Percentiles rank a stretch among this genome's conserved stretches.
phyloP scores from a whole-genome alignment of 2,329 filamentous ascomycete genomes.

The Fusarium sp. region DNA sequence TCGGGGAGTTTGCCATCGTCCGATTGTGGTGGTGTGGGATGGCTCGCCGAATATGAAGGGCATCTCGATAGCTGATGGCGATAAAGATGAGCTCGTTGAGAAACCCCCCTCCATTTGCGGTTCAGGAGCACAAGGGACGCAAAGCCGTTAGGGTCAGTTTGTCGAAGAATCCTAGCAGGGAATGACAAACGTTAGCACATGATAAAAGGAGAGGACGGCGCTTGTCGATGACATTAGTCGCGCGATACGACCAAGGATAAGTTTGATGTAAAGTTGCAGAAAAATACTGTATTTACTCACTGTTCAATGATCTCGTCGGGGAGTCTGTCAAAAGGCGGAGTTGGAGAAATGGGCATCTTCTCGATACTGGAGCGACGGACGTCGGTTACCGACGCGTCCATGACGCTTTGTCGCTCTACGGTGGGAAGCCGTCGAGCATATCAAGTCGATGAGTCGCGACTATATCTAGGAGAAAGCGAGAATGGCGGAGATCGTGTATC shows the following conservation, averaged over 20 bases:
- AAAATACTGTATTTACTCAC: slow-evolving; percentile 55
- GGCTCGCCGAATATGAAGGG: slow-evolving; percentile 66
- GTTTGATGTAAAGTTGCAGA: neutral
- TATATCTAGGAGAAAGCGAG: neutral
- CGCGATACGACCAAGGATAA: neutral
- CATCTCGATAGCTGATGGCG: slow-evolving; percentile 70
- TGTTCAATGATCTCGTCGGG: slow-evolving; percentile 77
- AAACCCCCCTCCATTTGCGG: slow-evolving; percentile 71
- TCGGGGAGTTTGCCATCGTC: slow-evolving; percentile 64
- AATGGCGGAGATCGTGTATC: neutral
- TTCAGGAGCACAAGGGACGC: slow-evolving; percentile 74
- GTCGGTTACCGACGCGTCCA: slow-evolving; percentile 45
- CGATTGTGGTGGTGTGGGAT: slow-evolving; percentile 52
- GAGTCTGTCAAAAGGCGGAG: slow-evolving; percentile 63
- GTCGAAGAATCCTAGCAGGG: slow-evolving; percentile 66
- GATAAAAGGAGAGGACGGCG: neutral
- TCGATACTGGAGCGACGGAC: slow-evolving; percentile 50
- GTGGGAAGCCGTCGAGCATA: slow-evolving; percentile 36
- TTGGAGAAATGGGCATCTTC: slow-evolving; percentile 45
- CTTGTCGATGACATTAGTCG: neutral
- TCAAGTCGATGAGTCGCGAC: slow-evolving; percentile 26
- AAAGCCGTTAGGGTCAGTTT: slow-evolving; percentile 70
- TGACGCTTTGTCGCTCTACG: slow-evolving; percentile 44
- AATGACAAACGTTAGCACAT: slow-evolving; percentile 29
- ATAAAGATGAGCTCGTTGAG: slow-evolving; percentile 72